Evolutionary conservation across 208 protist species (phyloP), one percentile per base, ranked within the genome.

Genomic region (Herpetomonas tarakana): DNA sequence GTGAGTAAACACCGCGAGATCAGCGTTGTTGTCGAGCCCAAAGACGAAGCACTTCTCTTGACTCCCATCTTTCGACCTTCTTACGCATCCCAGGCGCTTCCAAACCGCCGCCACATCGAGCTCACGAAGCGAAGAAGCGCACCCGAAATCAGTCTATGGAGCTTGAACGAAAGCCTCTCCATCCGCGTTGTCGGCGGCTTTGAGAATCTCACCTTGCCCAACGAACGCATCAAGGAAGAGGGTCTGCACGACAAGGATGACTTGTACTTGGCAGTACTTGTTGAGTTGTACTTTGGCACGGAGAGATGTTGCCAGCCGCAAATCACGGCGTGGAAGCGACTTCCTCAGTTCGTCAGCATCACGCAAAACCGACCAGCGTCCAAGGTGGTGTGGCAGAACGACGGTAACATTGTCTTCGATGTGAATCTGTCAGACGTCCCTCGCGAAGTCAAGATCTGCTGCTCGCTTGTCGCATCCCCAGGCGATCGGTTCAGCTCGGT

Each of bases 391-490:
- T 79, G 76, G 66, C 55, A 55, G 18, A 53, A 68, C 4, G 52
- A 52, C 9, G 70, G 51, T 28, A 65, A 26, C 2, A 29, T 83
- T 0, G 49, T 29, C 1, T 65, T 72, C 29, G 56, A 65, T 39
- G 44, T 81, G 26, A 57, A 68, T 28, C 25, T 77, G 16, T 74
- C 67, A 6, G 47, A 74, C 28, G 53, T 66, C 0, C 86, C 81
- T 24, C 53, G 79, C n/a, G 86, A 88, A 52, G 11, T 81, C 1
- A 88, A 78, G 54, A 30, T 92, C 18, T 90, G 83, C 45, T 77
- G 92, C 50, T 73, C 74, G 12, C 62, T 88, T 2, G 35, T 82
- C 12, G 78, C 70, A 2, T 65, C 60, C 0, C 47, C 63, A 6
- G 62, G 53, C 1, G 76, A 87, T 35, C 56, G 65, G 14, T 52